A percentile compares a stretch with the other conserved stretches of the same genome.
Evolutionary conservation across 2,329 filamentous ascomycete species (phyloP).

Genomic region (Fusarium mangiferae): DNA sequence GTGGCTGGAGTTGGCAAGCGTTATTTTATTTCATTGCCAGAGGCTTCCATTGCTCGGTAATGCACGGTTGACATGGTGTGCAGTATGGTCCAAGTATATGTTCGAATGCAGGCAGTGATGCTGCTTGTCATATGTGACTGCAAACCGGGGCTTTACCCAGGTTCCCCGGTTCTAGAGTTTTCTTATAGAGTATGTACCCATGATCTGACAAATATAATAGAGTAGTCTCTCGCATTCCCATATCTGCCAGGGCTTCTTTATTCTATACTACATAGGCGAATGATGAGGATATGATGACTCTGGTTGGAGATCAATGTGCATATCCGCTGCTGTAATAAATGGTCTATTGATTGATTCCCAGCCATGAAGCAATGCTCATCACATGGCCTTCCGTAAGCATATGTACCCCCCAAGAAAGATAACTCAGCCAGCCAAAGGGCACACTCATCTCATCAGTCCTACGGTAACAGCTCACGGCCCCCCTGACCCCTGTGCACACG

Average conservation of each 20-base stretch:
- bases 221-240: background rate
- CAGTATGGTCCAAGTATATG: background rate
- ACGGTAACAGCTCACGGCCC: conserved; percentile 26
- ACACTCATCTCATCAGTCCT: conserved; percentile 25
- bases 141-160: conserved; percentile 12
- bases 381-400: conserved; percentile 13
- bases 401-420: background rate
- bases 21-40: background rate
- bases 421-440: conserved; percentile 9
- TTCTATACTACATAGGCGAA: background rate
- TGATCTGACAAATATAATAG: conserved; percentile 23
- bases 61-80: background rate
- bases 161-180: conserved; percentile 12
- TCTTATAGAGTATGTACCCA: background rate
- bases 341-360: background rate
- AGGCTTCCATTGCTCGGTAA: background rate
- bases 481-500: conserved; percentile 36
- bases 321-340: background rate
- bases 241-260: background rate
- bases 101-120: conserved; percentile 20
- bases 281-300: background rate
- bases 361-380: conserved; percentile 1
- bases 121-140: conserved; percentile 35
- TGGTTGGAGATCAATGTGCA: background rate
- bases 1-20: background rate